These are phyloP conservation scores for Schizochytrium sp. DNA, from an alignment of 108 stramenopile genomes.

Conservation along the genomic window DNA sequence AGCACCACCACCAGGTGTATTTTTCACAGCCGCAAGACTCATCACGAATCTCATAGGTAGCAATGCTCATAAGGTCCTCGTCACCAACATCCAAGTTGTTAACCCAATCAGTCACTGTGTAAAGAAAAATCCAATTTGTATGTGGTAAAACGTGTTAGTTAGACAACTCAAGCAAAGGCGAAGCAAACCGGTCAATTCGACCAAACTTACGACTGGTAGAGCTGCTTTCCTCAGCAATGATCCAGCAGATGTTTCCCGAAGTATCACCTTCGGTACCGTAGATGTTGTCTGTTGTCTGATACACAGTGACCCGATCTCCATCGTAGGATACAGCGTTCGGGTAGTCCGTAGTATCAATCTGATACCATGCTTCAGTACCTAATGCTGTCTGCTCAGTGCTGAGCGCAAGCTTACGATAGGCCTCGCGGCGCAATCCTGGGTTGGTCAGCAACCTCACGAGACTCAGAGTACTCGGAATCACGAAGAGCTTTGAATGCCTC, in stretches of 20 bases:
- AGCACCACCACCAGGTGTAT: conserved; percentile 50
- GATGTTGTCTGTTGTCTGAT: background rate
- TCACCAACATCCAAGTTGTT: conserved; percentile 46
- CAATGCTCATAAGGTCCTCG: background rate
- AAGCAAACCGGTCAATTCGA: no score
- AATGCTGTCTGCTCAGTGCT: background rate
- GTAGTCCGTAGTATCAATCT: background rate
- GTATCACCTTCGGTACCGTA: background rate
- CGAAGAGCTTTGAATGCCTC: background rate
- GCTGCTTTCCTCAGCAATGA: background rate
- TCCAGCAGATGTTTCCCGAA: background rate
- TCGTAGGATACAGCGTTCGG: background rate
- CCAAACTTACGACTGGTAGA: no score
- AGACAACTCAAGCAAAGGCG: no score
- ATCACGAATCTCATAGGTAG: background rate
- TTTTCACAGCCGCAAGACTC: conserved; percentile 24
- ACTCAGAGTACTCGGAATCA: background rate
- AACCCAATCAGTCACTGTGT: background rate
- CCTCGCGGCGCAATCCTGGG: background rate
- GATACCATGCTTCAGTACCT: background rate
- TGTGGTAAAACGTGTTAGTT: no score
- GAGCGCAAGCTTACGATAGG: background rate
- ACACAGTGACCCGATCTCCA: background rate
- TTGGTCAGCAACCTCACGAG: background rate
- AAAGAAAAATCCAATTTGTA: no score